A percentile compares a stretch with the other conserved stretches of the same genome.
phyloP scores from a whole-genome alignment of 2,329 filamentous ascomycete species.

The Davidsoniella eucalypti region DNA sequence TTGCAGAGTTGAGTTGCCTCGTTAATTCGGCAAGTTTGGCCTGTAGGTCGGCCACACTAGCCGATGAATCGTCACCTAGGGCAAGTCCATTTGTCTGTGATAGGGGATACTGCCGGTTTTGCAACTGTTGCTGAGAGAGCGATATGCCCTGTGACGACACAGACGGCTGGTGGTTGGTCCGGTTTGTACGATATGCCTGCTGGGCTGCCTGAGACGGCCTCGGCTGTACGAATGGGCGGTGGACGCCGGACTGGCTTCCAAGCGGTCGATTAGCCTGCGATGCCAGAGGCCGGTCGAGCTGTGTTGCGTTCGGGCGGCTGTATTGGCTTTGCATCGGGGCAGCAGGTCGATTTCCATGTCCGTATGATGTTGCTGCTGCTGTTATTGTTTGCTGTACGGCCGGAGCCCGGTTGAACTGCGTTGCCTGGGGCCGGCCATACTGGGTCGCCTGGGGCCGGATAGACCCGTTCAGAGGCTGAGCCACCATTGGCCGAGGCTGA shows the following conservation, averaged over 20 bases:
- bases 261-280: background rate
- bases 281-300: background rate
- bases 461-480: background rate
- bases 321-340: conserved; percentile 22
- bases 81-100: background rate
- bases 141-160: no score
- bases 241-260: background rate
- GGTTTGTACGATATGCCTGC: background rate
- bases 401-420: conserved; percentile 3
- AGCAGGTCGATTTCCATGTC: background rate
- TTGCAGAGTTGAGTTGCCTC: conserved; percentile 42
- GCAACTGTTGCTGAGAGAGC: background rate
- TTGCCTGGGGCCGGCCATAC: conserved; percentile 20
- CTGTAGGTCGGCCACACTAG: conserved; percentile 30
- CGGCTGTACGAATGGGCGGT: conserved; percentile 6
- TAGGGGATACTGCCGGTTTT: background rate
- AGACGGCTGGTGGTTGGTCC: background rate
- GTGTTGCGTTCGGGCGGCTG: conserved; percentile 17
- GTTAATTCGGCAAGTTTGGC: conserved; percentile 36
- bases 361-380: background rate
- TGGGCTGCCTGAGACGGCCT: background rate
- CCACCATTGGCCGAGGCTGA: background rate
- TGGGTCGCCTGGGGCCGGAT: conserved; percentile 24
- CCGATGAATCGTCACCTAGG: conserved; percentile 20
- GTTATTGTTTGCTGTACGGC: background rate